Evolutionary conservation across 345 rosid species (phyloP), one percentile per base, ranked within the genome.

Genomic region (Eucalyptus pauciflora): DNA sequence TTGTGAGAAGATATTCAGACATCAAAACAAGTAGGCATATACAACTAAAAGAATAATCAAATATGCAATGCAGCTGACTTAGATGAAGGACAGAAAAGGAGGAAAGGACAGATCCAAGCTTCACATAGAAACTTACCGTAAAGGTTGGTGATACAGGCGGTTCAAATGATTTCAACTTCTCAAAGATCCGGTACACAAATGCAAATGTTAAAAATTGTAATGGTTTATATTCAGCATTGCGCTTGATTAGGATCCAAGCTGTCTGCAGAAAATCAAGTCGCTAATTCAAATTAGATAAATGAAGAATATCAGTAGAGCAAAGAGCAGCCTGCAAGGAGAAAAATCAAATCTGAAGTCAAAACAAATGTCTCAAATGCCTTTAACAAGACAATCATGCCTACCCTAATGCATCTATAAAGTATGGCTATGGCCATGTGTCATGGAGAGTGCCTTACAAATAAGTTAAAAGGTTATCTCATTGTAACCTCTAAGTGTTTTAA

Each of bases 151-250:
- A 87, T 45, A 93, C 95, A 88, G 97, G 93, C 37, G 95, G 96
- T 91, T 98, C 99, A 91, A 87, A 94, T 85, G 96, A 90, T 93
- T 97, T 97, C 90, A 98, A 92, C 93, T 98, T 98, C 94, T 97
- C 99, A 89, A 97, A 97, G 87, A 98, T 87, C 64, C 99, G 93
- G 92, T 96, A 98, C 67, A 97, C 99, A 88, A 96, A 97, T 56
- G 93, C 97, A 91, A 98, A 98, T 86, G 97, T 94, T 94, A 98
- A 92, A 92, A 98, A 98, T 92, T 98, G 99, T 92, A 98, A 89
- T 16, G 99, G 98, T 91, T 97, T 98, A 91, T 97, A 98, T 49
- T 96, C 99, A 85, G 95, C 99, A 91, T 56, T 93, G 88, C 94
- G 95, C 88, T 95, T 92, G 92, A 97, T 91, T 64, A 93, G 86